phyloP scores from a whole-genome alignment of 2,329 filamentous ascomycete species.

The Camillea tinctor region DNA sequence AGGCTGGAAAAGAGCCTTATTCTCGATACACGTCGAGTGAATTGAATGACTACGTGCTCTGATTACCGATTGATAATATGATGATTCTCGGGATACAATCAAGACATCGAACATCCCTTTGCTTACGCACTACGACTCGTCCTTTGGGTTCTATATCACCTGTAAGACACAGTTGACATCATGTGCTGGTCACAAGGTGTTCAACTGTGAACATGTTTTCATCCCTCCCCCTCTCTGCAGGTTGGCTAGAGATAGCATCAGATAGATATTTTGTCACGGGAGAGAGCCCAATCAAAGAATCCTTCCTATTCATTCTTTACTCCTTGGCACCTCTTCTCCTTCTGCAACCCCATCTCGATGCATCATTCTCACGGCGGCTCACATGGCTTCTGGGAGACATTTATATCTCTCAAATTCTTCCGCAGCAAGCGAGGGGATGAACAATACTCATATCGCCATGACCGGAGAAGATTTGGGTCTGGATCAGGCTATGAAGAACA shows the following conservation, averaged over 20 bases:
- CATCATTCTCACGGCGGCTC: background rate
- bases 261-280: background rate
- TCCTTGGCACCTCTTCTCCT: background rate
- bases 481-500: background rate
- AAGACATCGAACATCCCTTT: too few species aligned
- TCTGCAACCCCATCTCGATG: background rate
- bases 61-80: too few species aligned
- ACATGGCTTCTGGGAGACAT: background rate
- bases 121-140: background rate
- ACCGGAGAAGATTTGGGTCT: background rate
- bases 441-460: background rate
- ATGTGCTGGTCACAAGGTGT: background rate
- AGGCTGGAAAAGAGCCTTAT: too few species aligned
- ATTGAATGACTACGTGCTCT: too few species aligned
- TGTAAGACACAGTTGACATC: background rate
- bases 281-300: background rate
- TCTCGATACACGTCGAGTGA: too few species aligned
- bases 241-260: background rate
- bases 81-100: too few species aligned
- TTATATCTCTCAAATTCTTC: background rate
- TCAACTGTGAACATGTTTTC: background rate
- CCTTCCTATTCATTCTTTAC: background rate
- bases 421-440: background rate
- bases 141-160: background rate
- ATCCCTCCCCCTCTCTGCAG: too few species aligned